Evolutionary conservation across 257 asterid genomes (phyloP), one percentile per base, ranked within the genome.

Genomic region (Agastache rugosa): DNA sequence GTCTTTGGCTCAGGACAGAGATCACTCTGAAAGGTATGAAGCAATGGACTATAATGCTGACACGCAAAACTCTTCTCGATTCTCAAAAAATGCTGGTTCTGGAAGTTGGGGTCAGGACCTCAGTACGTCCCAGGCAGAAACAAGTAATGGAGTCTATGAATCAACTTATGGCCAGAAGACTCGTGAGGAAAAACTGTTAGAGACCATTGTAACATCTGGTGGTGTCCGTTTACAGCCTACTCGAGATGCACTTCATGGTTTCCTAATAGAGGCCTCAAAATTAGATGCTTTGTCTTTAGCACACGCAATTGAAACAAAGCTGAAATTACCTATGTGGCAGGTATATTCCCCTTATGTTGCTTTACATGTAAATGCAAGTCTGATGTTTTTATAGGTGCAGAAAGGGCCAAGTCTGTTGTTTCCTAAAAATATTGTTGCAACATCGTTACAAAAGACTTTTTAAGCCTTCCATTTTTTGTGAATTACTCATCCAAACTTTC

Each of bases 191-290:
- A 92, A 85, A 85, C 78, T 92, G 78, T 71, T 94, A 67, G 99
- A 94, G 82, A 87, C 97, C 68, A 80, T 92, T 76, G 98, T 91
- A 75, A 89, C 99, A 31, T 83, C 96, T 69, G 93, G 96, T 80
- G 99, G 99, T 76, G 96, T 94, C 75, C 97, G 99, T 65, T 67
- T 92, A 75, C 99, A 94, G 85, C 99, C 99, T 60, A 87, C 98
- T 27, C 90, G 99, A 64, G 99, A 94, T 72, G 93, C 93, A 54
- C 95, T 94, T 82, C 90, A 87, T 81, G 86, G 81, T 69, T 92
- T 94, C 80, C 72, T 94, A 83, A 67, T 71, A 68, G 97, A 92
- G 81, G 99, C 99, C 34, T 85, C 91, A 41, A 94, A 92, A 69
- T 67, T 94, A 70, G 85, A 92, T 79, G 87, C 91, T 41, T 59